Evolutionary conservation across 2,329 filamentous ascomycete genomes (phyloP).

Genomic region (Neofusicoccum ribis): DNA sequence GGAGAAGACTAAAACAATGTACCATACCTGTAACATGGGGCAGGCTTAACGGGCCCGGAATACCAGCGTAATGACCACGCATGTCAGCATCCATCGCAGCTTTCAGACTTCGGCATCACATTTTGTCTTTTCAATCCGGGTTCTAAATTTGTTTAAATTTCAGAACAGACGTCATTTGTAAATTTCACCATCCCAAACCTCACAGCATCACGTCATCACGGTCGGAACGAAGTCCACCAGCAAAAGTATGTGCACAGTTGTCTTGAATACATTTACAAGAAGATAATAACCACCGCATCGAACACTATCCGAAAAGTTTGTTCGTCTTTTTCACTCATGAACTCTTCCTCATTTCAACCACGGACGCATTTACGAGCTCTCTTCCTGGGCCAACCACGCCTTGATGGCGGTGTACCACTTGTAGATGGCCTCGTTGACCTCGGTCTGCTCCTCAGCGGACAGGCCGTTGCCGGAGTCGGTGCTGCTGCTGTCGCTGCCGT

Average conservation of each 20-base stretch:
- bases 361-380: neutral
- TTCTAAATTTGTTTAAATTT: too few relatives aligned
- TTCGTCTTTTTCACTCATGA: neutral
- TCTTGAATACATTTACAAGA: constrained; percentile 19
- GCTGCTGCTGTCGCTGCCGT: neutral
- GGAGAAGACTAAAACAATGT: neutral
- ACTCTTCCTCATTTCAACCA: neutral
- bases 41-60: neutral
- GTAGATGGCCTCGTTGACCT: constrained; percentile 2
- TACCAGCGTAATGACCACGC: neutral
- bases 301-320: neutral
- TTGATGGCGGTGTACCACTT: neutral
- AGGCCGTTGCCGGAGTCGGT: neutral
- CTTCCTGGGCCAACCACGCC: neutral
- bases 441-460: constrained; percentile 1
- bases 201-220: neutral
- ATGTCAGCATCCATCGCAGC: neutral
- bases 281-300: constrained; percentile 3
- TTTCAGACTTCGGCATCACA: too few relatives aligned
- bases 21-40: constrained; percentile 8
- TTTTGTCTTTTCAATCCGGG: too few relatives aligned
- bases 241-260: constrained; percentile 1
- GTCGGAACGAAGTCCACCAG: neutral
- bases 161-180: neutral
- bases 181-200: neutral